phyloP scores from a whole-genome alignment of 345 rosid genomes.

The Syzygium aqueum region DNA sequence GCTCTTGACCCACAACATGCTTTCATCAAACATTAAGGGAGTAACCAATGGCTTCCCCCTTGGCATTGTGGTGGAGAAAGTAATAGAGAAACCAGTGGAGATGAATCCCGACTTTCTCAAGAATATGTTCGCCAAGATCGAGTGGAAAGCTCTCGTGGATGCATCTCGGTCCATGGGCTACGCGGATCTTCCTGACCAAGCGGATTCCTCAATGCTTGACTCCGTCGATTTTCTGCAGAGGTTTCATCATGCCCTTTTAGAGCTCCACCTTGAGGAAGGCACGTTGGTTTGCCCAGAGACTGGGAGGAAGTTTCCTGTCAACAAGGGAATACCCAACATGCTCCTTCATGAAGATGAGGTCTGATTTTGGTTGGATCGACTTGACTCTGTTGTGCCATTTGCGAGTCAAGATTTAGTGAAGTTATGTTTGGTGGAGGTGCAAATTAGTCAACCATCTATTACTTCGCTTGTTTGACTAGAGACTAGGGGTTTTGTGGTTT shows the following conservation, averaged over 20 bases:
- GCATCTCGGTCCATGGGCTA: conserved; percentile 68
- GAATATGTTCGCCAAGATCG: conserved; percentile 65
- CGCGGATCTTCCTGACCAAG: conserved; percentile 54
- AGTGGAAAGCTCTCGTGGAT: conserved; percentile 69
- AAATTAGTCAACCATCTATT: background rate
- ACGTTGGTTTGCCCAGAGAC: conserved; percentile 86
- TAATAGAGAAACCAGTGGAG: conserved; percentile 54
- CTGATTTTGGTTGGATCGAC: conserved; percentile 4
- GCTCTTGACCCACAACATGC: conserved; percentile 83
- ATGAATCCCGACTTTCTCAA: conserved; percentile 66
- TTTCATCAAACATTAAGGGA: conserved; percentile 83
- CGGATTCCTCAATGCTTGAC: conserved; percentile 36
- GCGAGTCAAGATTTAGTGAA: background rate
- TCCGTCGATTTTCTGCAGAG: conserved; percentile 63
- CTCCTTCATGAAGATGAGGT: conserved; percentile 98
- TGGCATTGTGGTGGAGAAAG: conserved; percentile 50
- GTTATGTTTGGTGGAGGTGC: background rate
- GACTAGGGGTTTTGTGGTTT: background rate
- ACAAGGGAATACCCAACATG: conserved; percentile 88
- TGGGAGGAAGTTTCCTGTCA: conserved; percentile 22
- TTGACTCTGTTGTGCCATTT: background rate
- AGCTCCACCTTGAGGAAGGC: conserved; percentile 89
- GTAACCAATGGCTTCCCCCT: conserved; percentile 80
- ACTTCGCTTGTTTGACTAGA: background rate
- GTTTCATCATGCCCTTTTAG: conserved; percentile 80